Base-by-base conservation (phyloP, 139 green algal genomes). In the Auxenochlorella protothecoides region DNA sequence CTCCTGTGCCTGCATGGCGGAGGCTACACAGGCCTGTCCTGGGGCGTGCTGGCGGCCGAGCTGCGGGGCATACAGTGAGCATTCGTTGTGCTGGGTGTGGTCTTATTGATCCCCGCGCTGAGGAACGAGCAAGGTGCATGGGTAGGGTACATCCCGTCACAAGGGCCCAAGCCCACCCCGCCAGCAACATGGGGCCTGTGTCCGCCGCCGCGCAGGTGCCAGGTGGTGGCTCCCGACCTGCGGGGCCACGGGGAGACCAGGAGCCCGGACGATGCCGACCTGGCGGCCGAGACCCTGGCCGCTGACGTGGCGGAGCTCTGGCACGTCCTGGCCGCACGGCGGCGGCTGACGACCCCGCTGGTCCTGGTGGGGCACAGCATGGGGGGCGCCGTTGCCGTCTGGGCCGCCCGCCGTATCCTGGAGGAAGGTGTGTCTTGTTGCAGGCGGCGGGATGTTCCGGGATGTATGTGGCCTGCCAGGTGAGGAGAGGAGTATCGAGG, bases 311-410 rank as follows among this genome's bases (percentile, higher is more conserved):
- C 80, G 10, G 81, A 79, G 9, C 27, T 95, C 3, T 94, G 87
- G 87, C 63, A 76, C 13, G 65, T 63, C n/a, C 16, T 95, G 72
- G 3, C 55, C 11, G 44, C 27, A 52, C 65, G 57, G 71, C 64
- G 65, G 56, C 69, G n/a, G 15, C 69, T 44, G 13, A 14, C 68
- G 16, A 54, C 51, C 52, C 6, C 7, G 65, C 10, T 16, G 69
- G 76, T 97, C 54, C 54, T 96, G 3, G 77, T 95, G 7, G 92
- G 92, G 0, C 91, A 96, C 81, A 91, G 80, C 70, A 95, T 97
- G 89, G 91, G 92, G 4, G 92, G 88, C 3, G 91, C 89, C 0
- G 72, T 96, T 2, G 92, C 87, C 3, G 82, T 89, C 64, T 83
- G 85, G 66, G 79, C 83, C 5, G 89, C 86, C 9, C 27, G 27